phyloP scores from a whole-genome alignment of 306 rosid species.

The Begonia loranthoides region DNA sequence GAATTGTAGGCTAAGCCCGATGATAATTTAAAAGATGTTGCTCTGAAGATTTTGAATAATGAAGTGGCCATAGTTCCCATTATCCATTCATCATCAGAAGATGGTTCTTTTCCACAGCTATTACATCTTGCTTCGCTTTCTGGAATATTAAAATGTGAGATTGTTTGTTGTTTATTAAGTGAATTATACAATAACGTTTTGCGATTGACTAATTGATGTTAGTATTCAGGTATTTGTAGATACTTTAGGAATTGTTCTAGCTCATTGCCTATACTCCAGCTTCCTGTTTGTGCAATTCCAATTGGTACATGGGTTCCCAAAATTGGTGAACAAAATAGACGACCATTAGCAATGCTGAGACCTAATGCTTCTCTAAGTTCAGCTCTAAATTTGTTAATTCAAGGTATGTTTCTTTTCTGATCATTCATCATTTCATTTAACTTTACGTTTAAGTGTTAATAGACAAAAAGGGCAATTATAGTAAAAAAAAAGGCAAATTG shows the following conservation, averaged over 20 bases:
- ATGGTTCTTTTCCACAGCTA: constrained; percentile 84
- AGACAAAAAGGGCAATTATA: too few relatives aligned
- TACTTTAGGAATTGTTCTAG: constrained; percentile 77
- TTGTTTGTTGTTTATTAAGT: background rate
- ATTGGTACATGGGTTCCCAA: constrained; percentile 97
- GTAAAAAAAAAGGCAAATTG: too few relatives aligned
- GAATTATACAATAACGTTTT: constrained; percentile 4
- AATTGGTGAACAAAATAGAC: constrained; percentile 77
- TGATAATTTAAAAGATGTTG: constrained; percentile 83
- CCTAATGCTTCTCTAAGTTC: constrained; percentile 71
- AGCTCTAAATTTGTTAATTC: constrained; percentile 49
- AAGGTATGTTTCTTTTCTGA: constrained; percentile 1
- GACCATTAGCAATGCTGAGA: constrained; percentile 80
- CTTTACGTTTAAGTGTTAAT: too few relatives aligned
- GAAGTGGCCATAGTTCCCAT: constrained; percentile 85
- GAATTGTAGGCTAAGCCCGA: constrained; percentile 68
- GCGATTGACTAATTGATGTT: constrained; percentile 24
- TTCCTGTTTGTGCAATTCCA: constrained; percentile 70
- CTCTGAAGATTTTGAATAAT: constrained; percentile 67
- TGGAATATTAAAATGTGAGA: constrained; percentile 81
- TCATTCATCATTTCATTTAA: constrained; percentile 1
- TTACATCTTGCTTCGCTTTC: constrained; percentile 94
- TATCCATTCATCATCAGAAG: constrained; percentile 67
- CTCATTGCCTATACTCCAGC: constrained; percentile 78
- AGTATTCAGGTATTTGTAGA: constrained; percentile 91